These are phyloP conservation scores for Kodamaea restingae DNA, from an alignment of 805 yeast species.

Conservation along the genomic window DNA sequence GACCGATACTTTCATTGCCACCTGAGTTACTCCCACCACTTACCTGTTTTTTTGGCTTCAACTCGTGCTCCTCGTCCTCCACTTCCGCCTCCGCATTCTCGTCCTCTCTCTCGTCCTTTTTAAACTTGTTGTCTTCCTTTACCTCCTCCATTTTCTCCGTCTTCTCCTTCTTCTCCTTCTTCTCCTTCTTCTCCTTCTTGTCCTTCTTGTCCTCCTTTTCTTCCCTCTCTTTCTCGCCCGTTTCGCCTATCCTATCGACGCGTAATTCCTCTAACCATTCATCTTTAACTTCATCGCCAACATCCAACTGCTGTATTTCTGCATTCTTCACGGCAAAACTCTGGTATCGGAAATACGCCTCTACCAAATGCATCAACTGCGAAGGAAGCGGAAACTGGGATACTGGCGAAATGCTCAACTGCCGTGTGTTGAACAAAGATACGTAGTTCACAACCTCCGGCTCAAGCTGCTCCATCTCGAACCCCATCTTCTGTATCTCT, in stretches of 20 bases:
- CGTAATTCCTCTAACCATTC: slow-evolving; percentile 25
- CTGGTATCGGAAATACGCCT: slow-evolving; percentile 41
- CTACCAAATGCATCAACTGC: slow-evolving; percentile 51
- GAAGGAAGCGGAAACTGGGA: slow-evolving; percentile 71
- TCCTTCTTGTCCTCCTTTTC: neutral
- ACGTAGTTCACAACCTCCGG: slow-evolving; percentile 33
- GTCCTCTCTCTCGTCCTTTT: neutral
- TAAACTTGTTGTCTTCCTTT: neutral
- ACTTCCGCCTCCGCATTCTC: too few species aligned
- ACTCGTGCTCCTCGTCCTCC: too few species aligned
- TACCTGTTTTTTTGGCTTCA: too few species aligned
- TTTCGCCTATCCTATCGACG: slow-evolving; percentile 12
- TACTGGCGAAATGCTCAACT: slow-evolving; percentile 81
- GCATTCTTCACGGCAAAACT: slow-evolving; percentile 18
- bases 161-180: neutral
- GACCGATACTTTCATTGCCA: too few species aligned
- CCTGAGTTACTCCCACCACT: too few species aligned
- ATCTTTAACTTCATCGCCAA: slow-evolving; percentile 24
- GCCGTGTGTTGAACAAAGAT: slow-evolving; percentile 42
- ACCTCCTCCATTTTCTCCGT: neutral
- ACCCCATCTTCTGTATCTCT: slow-evolving; percentile 13
- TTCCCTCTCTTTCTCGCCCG: neutral
- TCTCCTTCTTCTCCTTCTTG: neutral
- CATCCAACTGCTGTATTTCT: slow-evolving; percentile 18
- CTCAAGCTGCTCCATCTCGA: neutral